These are phyloP conservation scores for Penicillium sp. DNA, from an alignment of 2,329 filamentous ascomycete species.

Conservation along the genomic window DNA sequence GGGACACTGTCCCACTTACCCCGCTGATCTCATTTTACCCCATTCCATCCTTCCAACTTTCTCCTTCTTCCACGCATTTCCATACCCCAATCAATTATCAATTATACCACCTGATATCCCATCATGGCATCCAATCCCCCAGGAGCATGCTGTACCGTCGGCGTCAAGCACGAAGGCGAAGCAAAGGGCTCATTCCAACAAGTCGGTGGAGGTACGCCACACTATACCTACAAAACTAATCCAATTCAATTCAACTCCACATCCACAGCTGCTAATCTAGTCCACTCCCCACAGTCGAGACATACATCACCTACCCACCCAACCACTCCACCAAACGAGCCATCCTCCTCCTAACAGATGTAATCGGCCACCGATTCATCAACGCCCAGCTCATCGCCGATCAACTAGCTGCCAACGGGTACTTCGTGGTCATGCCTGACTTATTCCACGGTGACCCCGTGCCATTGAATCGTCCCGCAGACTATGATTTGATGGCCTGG, in stretches of 20 bases:
- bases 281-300: conserved; percentile 19
- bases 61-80: not conserved
- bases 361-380: conserved; percentile 31
- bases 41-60: not conserved
- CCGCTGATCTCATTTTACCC: conserved; percentile 1
- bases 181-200: conserved; percentile 24
- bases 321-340: conserved; percentile 20
- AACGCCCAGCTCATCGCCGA: conserved; percentile 32
- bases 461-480: conserved; percentile 23
- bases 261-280: not conserved
- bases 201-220: conserved; percentile 24
- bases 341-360: conserved; percentile 29
- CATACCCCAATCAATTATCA: not conserved
- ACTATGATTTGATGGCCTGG: conserved; percentile 29
- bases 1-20: not conserved
- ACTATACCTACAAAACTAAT: too few species aligned
- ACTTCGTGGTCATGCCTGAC: conserved; percentile 32
- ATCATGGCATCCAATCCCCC: conserved; percentile 30
- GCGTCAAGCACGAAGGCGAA: conserved; percentile 28
- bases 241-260: not conserved
- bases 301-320: conserved; percentile 22
- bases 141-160: conserved; percentile 24
- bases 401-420: conserved; percentile 30
- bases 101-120: not conserved
- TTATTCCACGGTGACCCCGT: conserved; percentile 30